A percentile compares a stretch with the other conserved stretches of the same genome.
Conservation (phyloP, 495 filamentous ascomycete species). For the Barbatosphaeria neglecta region DNA sequence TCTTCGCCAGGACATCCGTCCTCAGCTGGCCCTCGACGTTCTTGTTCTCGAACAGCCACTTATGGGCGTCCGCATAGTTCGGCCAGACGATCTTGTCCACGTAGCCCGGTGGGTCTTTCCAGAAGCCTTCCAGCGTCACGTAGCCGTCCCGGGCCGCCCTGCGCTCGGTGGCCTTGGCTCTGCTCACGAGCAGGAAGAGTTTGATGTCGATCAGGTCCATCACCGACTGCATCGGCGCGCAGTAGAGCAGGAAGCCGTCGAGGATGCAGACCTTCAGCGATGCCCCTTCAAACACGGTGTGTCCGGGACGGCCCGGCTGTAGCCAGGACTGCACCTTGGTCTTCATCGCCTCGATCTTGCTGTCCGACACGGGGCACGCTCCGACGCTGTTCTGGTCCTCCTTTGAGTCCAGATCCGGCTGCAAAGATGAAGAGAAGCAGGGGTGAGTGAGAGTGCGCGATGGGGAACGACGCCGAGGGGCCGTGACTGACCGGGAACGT, state of each 20-base stretch:
- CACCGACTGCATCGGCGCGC: conserved; percentile 28
- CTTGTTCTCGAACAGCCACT: conserved; percentile 57
- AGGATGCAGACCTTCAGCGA: conserved; percentile 43
- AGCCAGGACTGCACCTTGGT: conserved; percentile 31
- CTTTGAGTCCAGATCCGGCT: conserved; percentile 52
- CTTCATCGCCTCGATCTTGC: conserved; percentile 24
- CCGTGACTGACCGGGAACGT: conserved; percentile 41
- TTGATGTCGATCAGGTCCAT: conserved; percentile 55
- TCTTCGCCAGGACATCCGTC: conserved; percentile 24
- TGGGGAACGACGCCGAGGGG: not conserved
- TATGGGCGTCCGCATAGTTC: conserved; percentile 70
- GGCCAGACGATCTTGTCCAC: conserved; percentile 95
- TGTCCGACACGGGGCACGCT: conserved; percentile 28
- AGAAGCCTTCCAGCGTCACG: conserved; percentile 83
- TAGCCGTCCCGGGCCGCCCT: conserved; percentile 70
- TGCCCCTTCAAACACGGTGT: conserved; percentile 11
- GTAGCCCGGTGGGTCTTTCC: conserved; percentile 87
- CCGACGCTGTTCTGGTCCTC: conserved; percentile 64
- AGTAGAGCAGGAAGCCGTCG: conserved; percentile 81
- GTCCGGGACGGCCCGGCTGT: conserved; percentile 17
- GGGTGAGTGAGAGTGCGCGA: not conserved
- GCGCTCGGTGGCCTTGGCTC: conserved; percentile 47
- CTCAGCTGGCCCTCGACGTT: conserved; percentile 46
- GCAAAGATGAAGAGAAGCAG: conserved; percentile 8
- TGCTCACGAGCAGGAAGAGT: conserved; percentile 59